A percentile compares a stretch with the other conserved stretches of the same genome.
phyloP scores from a whole-genome alignment of 495 filamentous ascomycete species.

The Talaromyces borbonicus region DNA sequence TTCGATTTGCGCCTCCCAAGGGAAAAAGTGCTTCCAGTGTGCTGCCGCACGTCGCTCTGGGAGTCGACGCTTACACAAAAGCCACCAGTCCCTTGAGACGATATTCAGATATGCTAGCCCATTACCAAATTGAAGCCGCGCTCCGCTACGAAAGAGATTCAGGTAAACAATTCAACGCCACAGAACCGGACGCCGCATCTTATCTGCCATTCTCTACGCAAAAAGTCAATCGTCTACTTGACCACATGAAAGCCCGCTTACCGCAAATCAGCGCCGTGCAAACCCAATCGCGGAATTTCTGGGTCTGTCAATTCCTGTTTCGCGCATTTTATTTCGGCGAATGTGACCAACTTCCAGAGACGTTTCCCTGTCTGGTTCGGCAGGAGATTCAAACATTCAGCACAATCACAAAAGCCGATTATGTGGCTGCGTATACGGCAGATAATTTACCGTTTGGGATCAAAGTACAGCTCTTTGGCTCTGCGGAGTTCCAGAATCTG shows the following conservation, averaged over 20 bases:
- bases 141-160: conserved; percentile 56
- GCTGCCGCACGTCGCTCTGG: conserved; percentile 49
- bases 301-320: conserved; percentile 60
- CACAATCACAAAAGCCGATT: conserved; percentile 18
- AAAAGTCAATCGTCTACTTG: conserved; percentile 41
- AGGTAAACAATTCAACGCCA: conserved; percentile 41
- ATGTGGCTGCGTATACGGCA: conserved; percentile 14
- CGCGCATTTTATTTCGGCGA: conserved; percentile 70
- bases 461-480: conserved; percentile 19
- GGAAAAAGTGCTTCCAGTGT: conserved; percentile 40
- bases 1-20: conserved; percentile 33
- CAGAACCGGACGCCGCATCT: conserved; percentile 14
- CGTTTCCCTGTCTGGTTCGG: conserved; percentile 46
- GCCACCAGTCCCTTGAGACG: conserved; percentile 80
- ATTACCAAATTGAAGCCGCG: conserved; percentile 86
- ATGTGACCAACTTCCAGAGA: conserved; percentile 45
- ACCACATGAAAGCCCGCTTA: conserved; percentile 10
- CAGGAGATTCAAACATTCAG: conserved; percentile 22
- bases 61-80: conserved; percentile 62
- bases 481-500: conserved; percentile 18
- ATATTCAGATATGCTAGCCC: conserved; percentile 70
- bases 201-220: conserved; percentile 55
- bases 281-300: conserved; percentile 38
- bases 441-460: conserved; percentile 27
- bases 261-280: conserved; percentile 24